Evolutionary conservation across 805 yeast genomes (phyloP).

Genomic region (Candida fluviatilis): DNA sequence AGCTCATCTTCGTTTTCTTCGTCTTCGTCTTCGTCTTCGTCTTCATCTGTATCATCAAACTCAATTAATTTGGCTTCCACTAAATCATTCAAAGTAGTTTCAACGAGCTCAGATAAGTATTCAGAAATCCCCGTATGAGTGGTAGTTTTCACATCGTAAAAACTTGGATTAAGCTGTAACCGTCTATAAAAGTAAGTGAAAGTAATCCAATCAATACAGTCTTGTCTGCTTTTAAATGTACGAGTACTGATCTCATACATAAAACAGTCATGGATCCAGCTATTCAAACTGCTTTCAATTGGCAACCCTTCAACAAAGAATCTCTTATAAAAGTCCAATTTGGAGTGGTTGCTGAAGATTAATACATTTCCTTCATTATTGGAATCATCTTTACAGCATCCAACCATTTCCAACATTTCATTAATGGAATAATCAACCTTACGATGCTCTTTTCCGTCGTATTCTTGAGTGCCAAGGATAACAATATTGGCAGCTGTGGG

Average conservation of each 20-base stretch:
- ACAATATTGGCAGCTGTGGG: constrained; percentile 56
- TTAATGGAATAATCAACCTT: constrained; percentile 63
- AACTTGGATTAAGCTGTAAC: constrained; percentile 78
- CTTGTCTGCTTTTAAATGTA: constrained; percentile 65
- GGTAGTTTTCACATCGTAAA: constrained; percentile 70
- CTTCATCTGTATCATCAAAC: constrained; percentile 39
- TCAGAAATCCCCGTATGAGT: constrained; percentile 71
- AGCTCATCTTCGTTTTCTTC: constrained; percentile 34
- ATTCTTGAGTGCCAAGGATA: constrained; percentile 66
- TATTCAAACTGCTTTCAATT: constrained; percentile 69
- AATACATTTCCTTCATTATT: constrained; percentile 32
- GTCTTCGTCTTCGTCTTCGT: constrained; percentile 29
- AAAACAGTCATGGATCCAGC: constrained; percentile 60
- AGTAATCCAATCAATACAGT: constrained; percentile 87
- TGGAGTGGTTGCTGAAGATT: constrained; percentile 53
- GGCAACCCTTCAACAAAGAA: constrained; percentile 77
- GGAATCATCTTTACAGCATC: constrained; percentile 36
- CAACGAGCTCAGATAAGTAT: constrained; percentile 79
- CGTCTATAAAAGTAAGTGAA: constrained; percentile 80
- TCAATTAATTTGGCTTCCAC: constrained; percentile 59
- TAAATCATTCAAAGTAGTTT: constrained; percentile 62
- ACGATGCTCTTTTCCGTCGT: constrained; percentile 71
- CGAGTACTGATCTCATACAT: constrained; percentile 69
- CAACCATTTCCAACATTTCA: constrained; percentile 63
- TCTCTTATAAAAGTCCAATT: constrained; percentile 60